Percentiles rank a stretch among this genome's conserved stretches.
Evolutionary conservation across 441 rosid genomes (phyloP).

Genomic region (Gossypium trilobum): DNA sequence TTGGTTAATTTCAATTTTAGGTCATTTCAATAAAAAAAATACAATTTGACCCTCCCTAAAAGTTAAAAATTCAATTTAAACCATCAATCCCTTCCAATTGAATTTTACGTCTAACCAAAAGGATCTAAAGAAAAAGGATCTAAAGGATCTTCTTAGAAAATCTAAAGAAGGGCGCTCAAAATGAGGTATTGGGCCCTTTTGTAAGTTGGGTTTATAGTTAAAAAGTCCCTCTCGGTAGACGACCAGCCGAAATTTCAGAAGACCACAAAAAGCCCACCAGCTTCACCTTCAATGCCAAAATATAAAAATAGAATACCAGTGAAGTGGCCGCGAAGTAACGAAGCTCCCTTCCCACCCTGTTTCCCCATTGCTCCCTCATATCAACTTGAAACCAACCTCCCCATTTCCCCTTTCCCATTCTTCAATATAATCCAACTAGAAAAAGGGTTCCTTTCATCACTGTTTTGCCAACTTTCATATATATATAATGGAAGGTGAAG

Average conservation of each 20-base stretch:
- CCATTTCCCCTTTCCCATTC: not conserved
- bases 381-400: constrained; percentile 23
- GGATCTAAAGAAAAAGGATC: too few species aligned
- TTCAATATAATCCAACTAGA: not conserved
- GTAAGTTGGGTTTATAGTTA: constrained; percentile 21
- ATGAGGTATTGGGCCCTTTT: not conserved
- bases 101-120: too few species aligned
- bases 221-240: constrained; percentile 27
- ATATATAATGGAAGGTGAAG: constrained; percentile 25
- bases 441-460: not conserved
- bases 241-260: constrained; percentile 5
- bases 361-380: constrained; percentile 7
- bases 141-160: not conserved
- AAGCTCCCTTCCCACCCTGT: constrained; percentile 28
- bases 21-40: too few species aligned
- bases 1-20: too few species aligned
- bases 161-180: not conserved
- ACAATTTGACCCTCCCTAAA: too few species aligned
- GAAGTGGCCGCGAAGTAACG: constrained; percentile 95
- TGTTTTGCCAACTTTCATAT: not conserved
- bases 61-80: too few species aligned
- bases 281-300: constrained; percentile 8
- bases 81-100: too few species aligned
- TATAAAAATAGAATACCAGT: constrained; percentile 35
- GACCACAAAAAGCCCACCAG: not conserved